A percentile compares a stretch with the other conserved stretches of the same genome.
Evolutionary conservation across 225 moss, liverwort and hornwort species (phyloP).

Genomic region (Pleurozium schreberi): DNA sequence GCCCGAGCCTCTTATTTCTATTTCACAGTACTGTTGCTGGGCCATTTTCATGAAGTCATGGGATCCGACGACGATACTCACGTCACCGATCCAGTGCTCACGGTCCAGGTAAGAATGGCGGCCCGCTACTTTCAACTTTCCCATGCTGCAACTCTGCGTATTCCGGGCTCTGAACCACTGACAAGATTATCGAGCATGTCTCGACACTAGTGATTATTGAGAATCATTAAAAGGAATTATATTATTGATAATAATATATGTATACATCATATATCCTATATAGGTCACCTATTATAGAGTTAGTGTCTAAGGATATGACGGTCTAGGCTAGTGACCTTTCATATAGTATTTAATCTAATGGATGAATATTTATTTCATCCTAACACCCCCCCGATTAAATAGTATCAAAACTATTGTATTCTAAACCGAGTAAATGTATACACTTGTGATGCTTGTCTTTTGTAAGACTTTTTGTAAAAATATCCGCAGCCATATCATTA

Average conservation of each 20-base stretch:
- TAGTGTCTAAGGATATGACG: too few relatives aligned
- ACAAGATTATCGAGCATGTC: neutral
- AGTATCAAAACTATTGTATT: neutral
- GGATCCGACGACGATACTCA: neutral
- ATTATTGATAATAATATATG: too few relatives aligned
- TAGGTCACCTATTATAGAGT: too few relatives aligned
- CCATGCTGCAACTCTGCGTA: too few relatives aligned
- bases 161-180: too few relatives aligned
- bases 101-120: too few relatives aligned
- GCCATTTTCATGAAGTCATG: neutral
- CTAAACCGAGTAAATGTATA: fast-evolving
- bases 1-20: too few relatives aligned
- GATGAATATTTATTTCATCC: neutral
- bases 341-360: neutral
- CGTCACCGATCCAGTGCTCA: too few relatives aligned
- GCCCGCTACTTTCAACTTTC: too few relatives aligned
- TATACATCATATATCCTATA: too few relatives aligned
- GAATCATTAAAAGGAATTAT: too few relatives aligned
- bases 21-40: neutral
- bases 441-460: neutral
- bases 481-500: fast-evolving
- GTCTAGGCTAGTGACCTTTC: too few relatives aligned
- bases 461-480: neutral
- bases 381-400: neutral
- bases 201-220: neutral